These are phyloP conservation scores for Geotrichum candidum DNA, from an alignment of 1,139 yeast genomes.

Conservation along the genomic window DNA sequence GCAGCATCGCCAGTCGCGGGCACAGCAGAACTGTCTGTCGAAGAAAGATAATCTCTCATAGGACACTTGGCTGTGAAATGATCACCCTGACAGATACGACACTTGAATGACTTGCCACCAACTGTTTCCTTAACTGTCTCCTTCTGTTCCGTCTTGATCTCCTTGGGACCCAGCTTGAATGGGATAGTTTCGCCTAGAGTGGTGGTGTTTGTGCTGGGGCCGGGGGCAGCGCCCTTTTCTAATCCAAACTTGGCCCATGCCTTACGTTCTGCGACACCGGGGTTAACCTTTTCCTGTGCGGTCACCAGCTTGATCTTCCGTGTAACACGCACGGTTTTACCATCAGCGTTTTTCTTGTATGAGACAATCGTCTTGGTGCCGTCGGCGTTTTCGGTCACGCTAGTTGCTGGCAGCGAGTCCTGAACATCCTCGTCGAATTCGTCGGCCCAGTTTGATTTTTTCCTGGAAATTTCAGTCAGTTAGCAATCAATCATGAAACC, in stretches of 20 bases:
- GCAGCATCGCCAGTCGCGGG: slow-evolving; percentile 31
- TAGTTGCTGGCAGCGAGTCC: slow-evolving; percentile 40
- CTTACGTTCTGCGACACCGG: slow-evolving; percentile 39
- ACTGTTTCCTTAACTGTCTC: slow-evolving; percentile 55
- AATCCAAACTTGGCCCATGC: slow-evolving; percentile 67
- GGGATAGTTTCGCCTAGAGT: slow-evolving; percentile 76
- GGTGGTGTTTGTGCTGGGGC: slow-evolving; percentile 77
- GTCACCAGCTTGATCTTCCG: slow-evolving; percentile 74
- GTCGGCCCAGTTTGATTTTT: slow-evolving; percentile 27
- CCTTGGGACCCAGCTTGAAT: slow-evolving; percentile 32
- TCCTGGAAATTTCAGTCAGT: slow-evolving; percentile 1
- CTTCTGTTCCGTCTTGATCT: slow-evolving; percentile 30
- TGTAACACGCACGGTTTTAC: slow-evolving; percentile 81
- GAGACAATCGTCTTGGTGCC: slow-evolving; percentile 87
- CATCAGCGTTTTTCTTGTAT: slow-evolving; percentile 61
- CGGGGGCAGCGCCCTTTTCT: slow-evolving; percentile 69
- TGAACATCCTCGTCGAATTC: slow-evolving; percentile 27
- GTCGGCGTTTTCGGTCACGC: slow-evolving; percentile 69
- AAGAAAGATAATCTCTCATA: slow-evolving; percentile 81
- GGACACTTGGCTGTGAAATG: slow-evolving; percentile 97
- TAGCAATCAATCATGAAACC: neutral
- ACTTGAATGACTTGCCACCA: slow-evolving; percentile 51
- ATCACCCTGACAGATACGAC: slow-evolving; percentile 92
- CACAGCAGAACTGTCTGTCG: slow-evolving; percentile 37
- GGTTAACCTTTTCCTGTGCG: slow-evolving; percentile 71